These are phyloP conservation scores for Silybum marianum DNA, from an alignment of 129 eudicot genomes.

Conservation along the genomic window DNA sequence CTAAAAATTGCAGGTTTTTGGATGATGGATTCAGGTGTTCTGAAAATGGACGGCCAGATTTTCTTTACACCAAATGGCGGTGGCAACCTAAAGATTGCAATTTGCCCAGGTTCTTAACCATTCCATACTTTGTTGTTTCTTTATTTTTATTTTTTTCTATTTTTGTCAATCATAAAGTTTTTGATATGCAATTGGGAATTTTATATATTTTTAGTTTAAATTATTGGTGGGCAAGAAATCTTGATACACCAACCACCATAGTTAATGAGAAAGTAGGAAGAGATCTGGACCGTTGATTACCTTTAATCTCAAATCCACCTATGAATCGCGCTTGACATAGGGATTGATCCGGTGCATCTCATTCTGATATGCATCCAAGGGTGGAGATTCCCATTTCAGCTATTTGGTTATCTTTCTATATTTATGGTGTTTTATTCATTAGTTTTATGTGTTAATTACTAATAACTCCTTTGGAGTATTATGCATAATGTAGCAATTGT, in stretches of 20 bases:
- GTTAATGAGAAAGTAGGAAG: too few relatives aligned
- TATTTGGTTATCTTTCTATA: not conserved
- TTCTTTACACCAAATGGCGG: slow-evolving; percentile 80
- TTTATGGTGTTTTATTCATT: not conserved
- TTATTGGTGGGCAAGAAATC: not conserved
- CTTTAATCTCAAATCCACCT: too few relatives aligned
- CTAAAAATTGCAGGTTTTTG: slow-evolving; percentile 76
- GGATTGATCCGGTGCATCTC: too few relatives aligned
- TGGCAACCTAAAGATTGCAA: slow-evolving; percentile 93
- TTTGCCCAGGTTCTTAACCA: slow-evolving; percentile 73
- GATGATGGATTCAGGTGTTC: slow-evolving; percentile 90
- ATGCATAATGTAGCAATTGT: not conserved
- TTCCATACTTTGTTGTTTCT: not conserved
- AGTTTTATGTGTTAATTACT: not conserved
- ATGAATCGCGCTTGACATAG: too few relatives aligned
- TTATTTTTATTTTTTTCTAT: not conserved
- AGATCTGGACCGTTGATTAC: too few relatives aligned
- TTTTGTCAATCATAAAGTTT: slow-evolving; percentile 6
- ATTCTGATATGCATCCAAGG: too few relatives aligned
- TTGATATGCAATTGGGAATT: not conserved
- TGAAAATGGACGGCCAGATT: slow-evolving; percentile 91
- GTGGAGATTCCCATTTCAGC: not conserved
- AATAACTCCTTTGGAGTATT: not conserved
- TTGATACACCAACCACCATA: slow-evolving; percentile 5
- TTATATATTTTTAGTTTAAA: not conserved